phyloP scores from a whole-genome alignment of 2,329 filamentous ascomycete species.

The Pleurostoma richardsiae region DNA sequence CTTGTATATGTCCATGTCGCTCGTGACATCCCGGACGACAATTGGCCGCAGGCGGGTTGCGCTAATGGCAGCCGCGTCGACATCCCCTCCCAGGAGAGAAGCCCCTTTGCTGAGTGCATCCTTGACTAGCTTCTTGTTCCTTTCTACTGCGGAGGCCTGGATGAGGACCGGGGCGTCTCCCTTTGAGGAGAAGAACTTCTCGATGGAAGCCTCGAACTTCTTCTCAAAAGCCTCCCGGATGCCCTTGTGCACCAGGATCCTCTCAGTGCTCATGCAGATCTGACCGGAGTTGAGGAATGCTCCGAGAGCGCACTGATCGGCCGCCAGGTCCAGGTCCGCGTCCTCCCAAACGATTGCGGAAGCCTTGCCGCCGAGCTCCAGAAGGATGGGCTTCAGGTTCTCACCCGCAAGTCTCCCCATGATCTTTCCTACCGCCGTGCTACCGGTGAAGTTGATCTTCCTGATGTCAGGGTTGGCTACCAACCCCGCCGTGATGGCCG shows the following conservation, averaged over 20 bases:
- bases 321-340: constrained; percentile 69
- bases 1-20: constrained; percentile 70
- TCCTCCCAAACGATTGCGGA: constrained; percentile 75
- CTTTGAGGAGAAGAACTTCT: constrained; percentile 44
- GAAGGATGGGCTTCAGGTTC: constrained; percentile 70
- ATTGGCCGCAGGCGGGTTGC: constrained; percentile 46
- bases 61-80: constrained; percentile 19
- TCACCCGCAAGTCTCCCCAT: constrained; percentile 66
- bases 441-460: constrained; percentile 86
- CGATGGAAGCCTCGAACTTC: constrained; percentile 32
- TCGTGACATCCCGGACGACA: constrained; percentile 54
- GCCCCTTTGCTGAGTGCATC: constrained; percentile 68
- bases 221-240: constrained; percentile 40
- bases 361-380: constrained; percentile 82
- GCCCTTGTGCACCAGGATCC: constrained; percentile 54
- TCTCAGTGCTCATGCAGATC: constrained; percentile 82
- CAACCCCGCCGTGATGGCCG: constrained; percentile 59
- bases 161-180: constrained; percentile 66
- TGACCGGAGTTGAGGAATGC: constrained; percentile 72
- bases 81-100: constrained; percentile 34
- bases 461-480: constrained; percentile 64
- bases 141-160: constrained; percentile 58
- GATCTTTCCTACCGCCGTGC: constrained; percentile 67
- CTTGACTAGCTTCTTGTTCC: constrained; percentile 61
- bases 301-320: constrained; percentile 61